Evolutionary conservation across 768 basidiomycete genomes (phyloP).

Genomic region (Piloderma croceum): DNA sequence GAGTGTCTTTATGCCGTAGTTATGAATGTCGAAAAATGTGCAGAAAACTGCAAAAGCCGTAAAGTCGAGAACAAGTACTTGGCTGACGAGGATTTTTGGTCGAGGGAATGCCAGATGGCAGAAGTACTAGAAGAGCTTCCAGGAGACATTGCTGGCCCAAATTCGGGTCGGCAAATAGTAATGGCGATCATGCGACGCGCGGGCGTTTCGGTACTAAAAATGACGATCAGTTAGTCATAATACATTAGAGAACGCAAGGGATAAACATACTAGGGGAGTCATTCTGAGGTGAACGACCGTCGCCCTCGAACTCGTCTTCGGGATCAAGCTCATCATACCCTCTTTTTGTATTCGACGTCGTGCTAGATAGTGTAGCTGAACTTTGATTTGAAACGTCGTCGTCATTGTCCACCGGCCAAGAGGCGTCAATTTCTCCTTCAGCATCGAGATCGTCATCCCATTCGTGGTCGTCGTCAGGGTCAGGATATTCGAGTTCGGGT

Average conservation of each 20-base stretch:
- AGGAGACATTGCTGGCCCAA: no score
- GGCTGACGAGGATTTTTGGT: no score
- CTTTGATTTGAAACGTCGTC: conserved; percentile 47
- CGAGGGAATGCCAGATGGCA: no score
- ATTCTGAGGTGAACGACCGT: conserved; percentile 23
- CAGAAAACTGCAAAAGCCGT: no score
- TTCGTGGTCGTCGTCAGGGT: conserved; percentile 26
- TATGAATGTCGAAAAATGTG: no score
- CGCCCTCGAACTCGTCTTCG: conserved; percentile 31
- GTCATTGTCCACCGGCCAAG: conserved; percentile 42
- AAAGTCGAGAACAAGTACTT: no score
- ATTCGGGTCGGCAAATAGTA: no score
- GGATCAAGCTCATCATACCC: conserved; percentile 38
- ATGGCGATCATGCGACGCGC: no score
- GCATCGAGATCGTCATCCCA: conserved; percentile 39
- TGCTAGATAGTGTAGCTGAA: conserved; percentile 53
- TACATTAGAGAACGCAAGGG: neutral
- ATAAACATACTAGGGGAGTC: neutral
- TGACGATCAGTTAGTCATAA: no score
- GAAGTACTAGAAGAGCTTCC: no score
- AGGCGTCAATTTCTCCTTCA: conserved; percentile 41
- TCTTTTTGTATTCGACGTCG: conserved; percentile 42
- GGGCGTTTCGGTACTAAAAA: no score
- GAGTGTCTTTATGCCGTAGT: no score
- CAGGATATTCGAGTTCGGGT: conserved; percentile 24